A percentile compares a stretch with the other conserved stretches of the same genome.
Conservation (phyloP, 2,329 filamentous ascomycete species). For the Microdochium bolleyi region DNA sequence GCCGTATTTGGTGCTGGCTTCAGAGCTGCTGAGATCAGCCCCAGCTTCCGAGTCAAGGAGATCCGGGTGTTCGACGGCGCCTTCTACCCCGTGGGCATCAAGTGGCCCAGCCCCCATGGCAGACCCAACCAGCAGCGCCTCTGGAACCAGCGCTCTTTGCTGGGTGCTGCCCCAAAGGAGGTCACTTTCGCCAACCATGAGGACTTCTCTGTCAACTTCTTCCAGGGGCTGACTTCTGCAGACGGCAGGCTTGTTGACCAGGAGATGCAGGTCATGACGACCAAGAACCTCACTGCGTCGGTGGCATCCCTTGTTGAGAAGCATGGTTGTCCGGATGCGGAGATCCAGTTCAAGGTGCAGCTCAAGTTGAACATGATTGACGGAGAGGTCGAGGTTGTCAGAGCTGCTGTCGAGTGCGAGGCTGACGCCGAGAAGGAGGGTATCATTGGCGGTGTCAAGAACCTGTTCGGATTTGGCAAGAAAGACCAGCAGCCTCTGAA, state of each 20-base stretch:
- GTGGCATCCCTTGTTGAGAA: constrained; percentile 72
- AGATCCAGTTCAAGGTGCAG: constrained; percentile 73
- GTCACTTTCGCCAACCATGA: constrained; percentile 74
- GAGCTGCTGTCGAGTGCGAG: constrained; percentile 79
- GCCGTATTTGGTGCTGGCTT: constrained; percentile 95
- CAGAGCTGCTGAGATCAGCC: constrained; percentile 84
- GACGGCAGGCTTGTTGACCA: constrained; percentile 40
- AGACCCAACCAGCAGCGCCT: constrained; percentile 74
- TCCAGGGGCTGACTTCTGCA: constrained; percentile 55
- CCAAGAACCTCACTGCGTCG: constrained; percentile 79
- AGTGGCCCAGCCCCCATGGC: constrained; percentile 61
- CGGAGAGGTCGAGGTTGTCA: constrained; percentile 71
- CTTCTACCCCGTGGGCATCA: constrained; percentile 65
- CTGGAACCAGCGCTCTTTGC: constrained; percentile 68
- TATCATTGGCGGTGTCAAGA: constrained; percentile 91
- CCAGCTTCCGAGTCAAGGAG: constrained; percentile 96
- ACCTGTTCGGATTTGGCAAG: constrained; percentile 87
- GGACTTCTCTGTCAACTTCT: constrained; percentile 75
- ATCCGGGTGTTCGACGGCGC: constrained; percentile 76
- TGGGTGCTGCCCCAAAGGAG: constrained; percentile 73
- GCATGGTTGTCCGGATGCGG: constrained; percentile 66
- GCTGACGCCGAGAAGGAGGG: constrained; percentile 70
- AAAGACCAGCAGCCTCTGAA: constrained; percentile 74
- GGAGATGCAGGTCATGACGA: constrained; percentile 59
- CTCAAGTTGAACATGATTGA: constrained; percentile 64